Evolutionary conservation across 176 grass and related monocot genomes (phyloP).

Genomic region (Bolboschoenus planiculmis): DNA sequence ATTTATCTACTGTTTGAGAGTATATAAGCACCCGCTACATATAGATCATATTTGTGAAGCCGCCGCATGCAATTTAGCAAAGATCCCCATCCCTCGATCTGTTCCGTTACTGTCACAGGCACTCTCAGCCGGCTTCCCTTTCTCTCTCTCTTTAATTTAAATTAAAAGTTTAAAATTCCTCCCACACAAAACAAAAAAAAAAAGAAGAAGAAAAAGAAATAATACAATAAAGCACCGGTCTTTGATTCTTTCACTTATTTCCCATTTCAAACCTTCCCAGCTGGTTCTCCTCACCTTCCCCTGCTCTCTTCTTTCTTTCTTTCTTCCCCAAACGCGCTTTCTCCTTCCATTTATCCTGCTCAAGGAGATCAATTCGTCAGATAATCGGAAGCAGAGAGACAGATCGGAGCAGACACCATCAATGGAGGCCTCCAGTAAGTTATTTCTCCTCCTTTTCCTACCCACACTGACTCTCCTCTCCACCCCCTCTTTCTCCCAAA

Average conservation of each 20-base stretch:
- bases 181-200: slow-evolving; percentile 5
- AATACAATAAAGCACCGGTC: slow-evolving; percentile 24
- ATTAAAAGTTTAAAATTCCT: background rate
- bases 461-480: slow-evolving; percentile 27
- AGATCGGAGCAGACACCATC: slow-evolving; percentile 15
- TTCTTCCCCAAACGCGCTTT: slow-evolving; percentile 51
- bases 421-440: slow-evolving; percentile 32
- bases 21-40: background rate
- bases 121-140: background rate
- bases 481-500: slow-evolving; percentile 7
- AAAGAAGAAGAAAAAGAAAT: background rate
- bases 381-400: background rate
- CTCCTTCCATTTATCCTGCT: slow-evolving; percentile 17
- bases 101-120: background rate
- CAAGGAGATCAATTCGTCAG: background rate
- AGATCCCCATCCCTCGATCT: background rate
- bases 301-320: slow-evolving; percentile 12
- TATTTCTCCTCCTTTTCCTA: slow-evolving; percentile 18
- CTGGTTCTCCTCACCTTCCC: background rate
- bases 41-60: background rate
- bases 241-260: slow-evolving; percentile 21
- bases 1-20: too few species aligned
- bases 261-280: slow-evolving; percentile 51
- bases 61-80: background rate
- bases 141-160: slow-evolving; percentile 10